Conservation (phyloP, 176 grass and related monocot genomes). For the Rhynchospora pubera region DNA sequence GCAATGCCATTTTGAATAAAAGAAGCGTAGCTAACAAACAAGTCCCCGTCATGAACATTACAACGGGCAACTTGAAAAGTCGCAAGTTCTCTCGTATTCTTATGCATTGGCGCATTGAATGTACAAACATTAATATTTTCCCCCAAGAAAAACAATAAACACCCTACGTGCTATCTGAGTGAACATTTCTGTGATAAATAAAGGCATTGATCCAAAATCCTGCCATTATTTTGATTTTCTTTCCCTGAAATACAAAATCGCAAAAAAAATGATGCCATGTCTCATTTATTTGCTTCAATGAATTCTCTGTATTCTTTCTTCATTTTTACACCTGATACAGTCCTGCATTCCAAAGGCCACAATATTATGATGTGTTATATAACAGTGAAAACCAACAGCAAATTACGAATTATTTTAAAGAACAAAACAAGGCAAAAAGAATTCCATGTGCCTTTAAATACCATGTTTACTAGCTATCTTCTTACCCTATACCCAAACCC, state of each 20-base stretch:
- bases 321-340: slow-evolving; percentile 83
- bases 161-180: neutral
- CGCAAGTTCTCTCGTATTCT: neutral
- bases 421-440: neutral
- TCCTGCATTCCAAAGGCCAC: slow-evolving; percentile 41
- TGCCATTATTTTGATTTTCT: neutral
- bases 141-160: slow-evolving; percentile 5
- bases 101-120: neutral
- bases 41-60: neutral
- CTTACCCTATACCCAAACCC: neutral
- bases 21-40: neutral
- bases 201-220: slow-evolving; percentile 1
- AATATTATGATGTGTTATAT: neutral
- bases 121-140: slow-evolving; percentile 7
- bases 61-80: neutral
- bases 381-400: neutral
- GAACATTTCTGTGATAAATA: slow-evolving; percentile 9
- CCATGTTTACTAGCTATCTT: neutral
- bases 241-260: slow-evolving; percentile 3
- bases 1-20: neutral
- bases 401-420: neutral
- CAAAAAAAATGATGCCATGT: neutral
- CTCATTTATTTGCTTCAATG: slow-evolving; percentile 84
- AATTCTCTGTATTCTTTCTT: slow-evolving; percentile 98
- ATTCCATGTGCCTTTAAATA: neutral